phyloP scores from a whole-genome alignment of 345 rosid species.

The Dovyalis caffra region DNA sequence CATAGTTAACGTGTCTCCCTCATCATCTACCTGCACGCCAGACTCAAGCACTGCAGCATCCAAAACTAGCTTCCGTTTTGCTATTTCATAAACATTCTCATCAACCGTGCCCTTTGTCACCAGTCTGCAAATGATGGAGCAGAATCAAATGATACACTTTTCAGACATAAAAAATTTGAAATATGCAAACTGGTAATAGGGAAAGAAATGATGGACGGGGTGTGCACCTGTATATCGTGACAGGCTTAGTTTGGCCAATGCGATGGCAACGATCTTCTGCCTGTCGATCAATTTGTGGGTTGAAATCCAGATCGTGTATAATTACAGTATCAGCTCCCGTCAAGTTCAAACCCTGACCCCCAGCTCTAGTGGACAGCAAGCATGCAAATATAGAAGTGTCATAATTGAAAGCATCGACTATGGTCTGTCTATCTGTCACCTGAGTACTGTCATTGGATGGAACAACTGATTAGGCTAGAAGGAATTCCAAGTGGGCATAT shows the following conservation, averaged over 20 bases:
- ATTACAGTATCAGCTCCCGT: constrained; percentile 90
- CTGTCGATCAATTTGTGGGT: constrained; percentile 94
- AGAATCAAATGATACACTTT: neutral
- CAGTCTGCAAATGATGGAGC: constrained; percentile 44
- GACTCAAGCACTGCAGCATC: constrained; percentile 94
- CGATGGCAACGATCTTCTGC: constrained; percentile 98
- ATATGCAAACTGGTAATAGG: neutral
- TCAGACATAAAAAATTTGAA: neutral
- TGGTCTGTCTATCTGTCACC: constrained; percentile 83
- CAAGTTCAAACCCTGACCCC: constrained; percentile 96
- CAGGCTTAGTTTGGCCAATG: constrained; percentile 91
- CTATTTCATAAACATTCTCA: constrained; percentile 91
- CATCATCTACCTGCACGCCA: constrained; percentile 57
- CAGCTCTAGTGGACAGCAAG: constrained; percentile 84
- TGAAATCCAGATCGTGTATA: constrained; percentile 94
- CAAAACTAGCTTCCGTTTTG: constrained; percentile 72
- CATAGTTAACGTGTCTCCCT: constrained; percentile 64
- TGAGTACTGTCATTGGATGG: constrained; percentile 54
- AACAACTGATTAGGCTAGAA: neutral
- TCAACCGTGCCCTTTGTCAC: constrained; percentile 92
- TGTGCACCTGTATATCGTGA: constrained; percentile 78
- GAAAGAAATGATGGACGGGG: neutral
- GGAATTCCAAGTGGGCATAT: neutral
- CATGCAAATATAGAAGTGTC: constrained; percentile 83
- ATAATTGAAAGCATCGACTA: constrained; percentile 81